Conservation (phyloP, 2,329 filamentous ascomycete genomes). For the Cladosporium sp. region DNA sequence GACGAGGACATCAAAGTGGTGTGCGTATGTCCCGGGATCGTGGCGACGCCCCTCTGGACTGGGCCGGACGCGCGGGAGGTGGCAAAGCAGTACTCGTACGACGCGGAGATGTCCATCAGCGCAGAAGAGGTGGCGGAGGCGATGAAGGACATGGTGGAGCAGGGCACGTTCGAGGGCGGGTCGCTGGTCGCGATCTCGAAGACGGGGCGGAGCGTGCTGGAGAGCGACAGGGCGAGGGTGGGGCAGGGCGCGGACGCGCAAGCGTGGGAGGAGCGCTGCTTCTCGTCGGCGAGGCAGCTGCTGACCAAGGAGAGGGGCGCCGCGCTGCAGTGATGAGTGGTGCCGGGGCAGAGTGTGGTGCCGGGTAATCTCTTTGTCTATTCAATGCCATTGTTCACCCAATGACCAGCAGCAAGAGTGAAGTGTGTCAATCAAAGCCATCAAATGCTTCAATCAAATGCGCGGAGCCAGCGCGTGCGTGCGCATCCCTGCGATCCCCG, state of each 20-base stretch:
- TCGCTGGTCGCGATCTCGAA: conserved; percentile 16
- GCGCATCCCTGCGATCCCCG: no score
- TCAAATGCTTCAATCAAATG: no score
- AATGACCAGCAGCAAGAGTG: no score
- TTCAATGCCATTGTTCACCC: no score
- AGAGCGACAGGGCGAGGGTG: conserved; percentile 9
- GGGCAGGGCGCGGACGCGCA: conserved; percentile 10
- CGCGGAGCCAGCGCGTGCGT: no score
- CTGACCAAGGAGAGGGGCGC: conserved; percentile 11
- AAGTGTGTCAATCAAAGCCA: no score
- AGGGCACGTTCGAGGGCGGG: conserved; percentile 19
- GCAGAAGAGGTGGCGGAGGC: conserved; percentile 23
- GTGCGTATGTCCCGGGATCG: conserved; percentile 29
- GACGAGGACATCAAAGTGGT: conserved; percentile 32
- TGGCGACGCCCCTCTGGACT: conserved; percentile 26
- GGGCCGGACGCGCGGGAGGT: conserved; percentile 15
- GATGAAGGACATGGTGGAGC: conserved; percentile 25
- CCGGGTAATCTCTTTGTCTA: no score
- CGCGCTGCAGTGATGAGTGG: not conserved
- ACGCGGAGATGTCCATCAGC: conserved; percentile 15
- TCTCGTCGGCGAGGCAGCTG: conserved; percentile 17
- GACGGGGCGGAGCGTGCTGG: conserved; percentile 12
- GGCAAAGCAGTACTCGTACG: conserved; percentile 16
- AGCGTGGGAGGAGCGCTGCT: conserved; percentile 13
- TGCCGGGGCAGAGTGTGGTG: no score